Evolutionary conservation across 805 yeast genomes (phyloP), one percentile per base, ranked within the genome.

Genomic region (Zygoascus bituminiphila): DNA sequence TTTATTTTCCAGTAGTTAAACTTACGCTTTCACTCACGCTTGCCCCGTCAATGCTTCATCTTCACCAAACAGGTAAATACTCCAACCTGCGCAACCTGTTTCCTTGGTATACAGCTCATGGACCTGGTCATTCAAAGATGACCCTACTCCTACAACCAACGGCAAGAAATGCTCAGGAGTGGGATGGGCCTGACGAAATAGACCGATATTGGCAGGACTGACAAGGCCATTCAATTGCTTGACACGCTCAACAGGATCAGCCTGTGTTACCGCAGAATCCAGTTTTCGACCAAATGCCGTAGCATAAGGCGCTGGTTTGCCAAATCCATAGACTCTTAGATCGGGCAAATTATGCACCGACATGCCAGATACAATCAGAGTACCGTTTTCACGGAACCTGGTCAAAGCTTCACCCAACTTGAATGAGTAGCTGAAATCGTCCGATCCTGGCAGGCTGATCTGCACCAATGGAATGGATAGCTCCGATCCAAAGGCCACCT

Each of bases 121-220:
- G 42, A 65, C 64, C 41, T 73, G 74, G 1, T 51, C 48, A 22
- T 67, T 71, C 19, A 57, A 49, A 8, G 68, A 70, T 22, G 70
- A 64, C 19, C 82, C 76, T 24, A 82, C 78, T 2, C 79, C 78
- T 39, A 78, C 86, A 33, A 79, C 76, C 6, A 81, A 56, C 1
- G 91, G 91, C 54, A 78, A 63, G 51, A 85, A 77, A 63, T 85
- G 94, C 54, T 85, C 94, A 44, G 79, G 66, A 0, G 89, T 80
- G 8, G 94, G 94, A 63, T 85, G 94, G 0, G 91, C 82, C 29
- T 62, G 57, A 9, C 50, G 22, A 35, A 78, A 61, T 4, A 60
- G 1, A 59, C 51, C 4, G 62, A 55, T 14, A 61, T 56, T 42
- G 68, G 57, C 43, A 79, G 54, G 4, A 61, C 56, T 59, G 0